These are phyloP conservation scores for Amanita inopinata DNA, from an alignment of 768 basidiomycete species.

Conservation along the genomic window DNA sequence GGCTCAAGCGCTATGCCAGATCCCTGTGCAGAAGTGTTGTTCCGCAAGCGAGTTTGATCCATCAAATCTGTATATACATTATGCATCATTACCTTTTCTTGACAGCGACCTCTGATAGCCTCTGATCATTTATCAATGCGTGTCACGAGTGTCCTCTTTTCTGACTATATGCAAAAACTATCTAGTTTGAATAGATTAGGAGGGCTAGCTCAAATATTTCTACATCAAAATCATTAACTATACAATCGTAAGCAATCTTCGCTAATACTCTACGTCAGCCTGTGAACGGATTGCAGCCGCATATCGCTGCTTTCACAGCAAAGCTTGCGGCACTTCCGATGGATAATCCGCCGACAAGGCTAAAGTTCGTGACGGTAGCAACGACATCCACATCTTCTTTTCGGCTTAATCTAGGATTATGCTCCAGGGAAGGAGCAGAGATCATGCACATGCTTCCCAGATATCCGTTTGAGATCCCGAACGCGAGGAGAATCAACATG, in stretches of 20 bases:
- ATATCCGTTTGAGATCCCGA: constrained; percentile 80
- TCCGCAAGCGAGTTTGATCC: constrained; percentile 17
- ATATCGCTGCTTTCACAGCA: constrained; percentile 59
- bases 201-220: too few species aligned
- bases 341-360: constrained; percentile 64
- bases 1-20: constrained; percentile 18
- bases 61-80: too few species aligned
- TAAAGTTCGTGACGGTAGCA: constrained; percentile 74
- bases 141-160: too few species aligned
- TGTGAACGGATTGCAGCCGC: constrained; percentile 66
- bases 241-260: neutral
- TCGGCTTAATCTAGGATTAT: constrained; percentile 65
- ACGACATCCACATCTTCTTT: constrained; percentile 78
- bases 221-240: neutral
- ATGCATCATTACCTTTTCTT: too few species aligned
- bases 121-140: too few species aligned
- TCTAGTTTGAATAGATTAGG: too few species aligned
- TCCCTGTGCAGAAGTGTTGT: constrained; percentile 23
- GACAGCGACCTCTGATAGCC: too few species aligned
- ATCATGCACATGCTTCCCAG: constrained; percentile 74
- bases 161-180: too few species aligned
- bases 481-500: constrained; percentile 60
- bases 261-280: constrained; percentile 12
- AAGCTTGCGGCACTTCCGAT: constrained; percentile 77
- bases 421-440: constrained; percentile 68